Percentiles rank a stretch among this genome's conserved stretches.
These are phyloP conservation scores for Geranium brycei DNA, from an alignment of 345 rosid species.

Conservation along the genomic window DNA sequence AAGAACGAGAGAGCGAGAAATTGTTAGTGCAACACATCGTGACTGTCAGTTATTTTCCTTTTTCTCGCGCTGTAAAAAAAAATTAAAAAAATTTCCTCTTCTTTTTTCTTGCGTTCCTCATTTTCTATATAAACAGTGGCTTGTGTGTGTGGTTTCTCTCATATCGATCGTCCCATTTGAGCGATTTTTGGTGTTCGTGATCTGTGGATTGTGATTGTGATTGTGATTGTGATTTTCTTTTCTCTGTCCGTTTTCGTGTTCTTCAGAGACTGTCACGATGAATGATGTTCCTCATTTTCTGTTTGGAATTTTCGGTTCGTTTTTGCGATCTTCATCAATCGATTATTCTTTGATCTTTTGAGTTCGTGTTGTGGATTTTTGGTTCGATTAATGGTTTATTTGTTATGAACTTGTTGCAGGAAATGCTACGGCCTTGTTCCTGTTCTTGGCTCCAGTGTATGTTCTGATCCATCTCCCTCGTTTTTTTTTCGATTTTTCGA, in stretches of 20 bases:
- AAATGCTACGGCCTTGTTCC: constrained; percentile 90
- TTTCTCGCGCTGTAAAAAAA: too few species aligned
- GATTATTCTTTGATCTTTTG: background rate
- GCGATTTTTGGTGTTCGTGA: too few species aligned
- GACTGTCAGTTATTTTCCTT: too few species aligned
- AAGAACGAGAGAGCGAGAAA: too few species aligned
- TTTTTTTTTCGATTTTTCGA: background rate
- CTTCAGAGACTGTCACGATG: too few species aligned
- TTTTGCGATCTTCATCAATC: background rate
- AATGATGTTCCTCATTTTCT: constrained; percentile 46
- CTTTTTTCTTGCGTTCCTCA: too few species aligned
- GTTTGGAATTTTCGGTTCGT: constrained; percentile 81
- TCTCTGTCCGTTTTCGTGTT: constrained; percentile 19
- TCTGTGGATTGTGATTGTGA: too few species aligned
- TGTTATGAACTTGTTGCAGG: constrained; percentile 33
- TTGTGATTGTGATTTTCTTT: background rate
- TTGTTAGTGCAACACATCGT: too few species aligned
- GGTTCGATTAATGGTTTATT: background rate
- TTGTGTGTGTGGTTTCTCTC: too few species aligned
- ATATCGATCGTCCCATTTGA: too few species aligned
- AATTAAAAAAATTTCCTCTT: too few species aligned
- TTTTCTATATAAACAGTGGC: too few species aligned
- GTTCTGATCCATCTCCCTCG: constrained; percentile 9
- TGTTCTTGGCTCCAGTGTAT: constrained; percentile 84
- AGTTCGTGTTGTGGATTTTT: constrained; percentile 7